Conservation (phyloP, 2,329 filamentous ascomycete species). For the Capronia epimyces region DNA sequence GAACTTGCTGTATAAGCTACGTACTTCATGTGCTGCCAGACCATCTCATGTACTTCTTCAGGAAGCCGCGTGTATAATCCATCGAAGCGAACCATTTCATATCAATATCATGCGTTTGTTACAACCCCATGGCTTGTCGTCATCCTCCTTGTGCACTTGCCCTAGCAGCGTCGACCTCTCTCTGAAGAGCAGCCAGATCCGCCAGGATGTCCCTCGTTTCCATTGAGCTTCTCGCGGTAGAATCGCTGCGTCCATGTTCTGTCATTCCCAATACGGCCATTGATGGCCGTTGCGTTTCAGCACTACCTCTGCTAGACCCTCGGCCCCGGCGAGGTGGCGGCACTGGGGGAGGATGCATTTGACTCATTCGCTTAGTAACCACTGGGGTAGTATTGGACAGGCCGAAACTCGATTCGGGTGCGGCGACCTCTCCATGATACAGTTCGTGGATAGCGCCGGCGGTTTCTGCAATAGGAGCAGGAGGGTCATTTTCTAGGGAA, state of each 20-base stretch:
- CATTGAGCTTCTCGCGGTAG: not conserved
- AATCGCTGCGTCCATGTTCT: constrained; percentile 2
- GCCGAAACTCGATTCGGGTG: constrained; percentile 1
- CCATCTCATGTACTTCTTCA: too few species aligned
- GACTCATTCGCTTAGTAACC: constrained; percentile 16
- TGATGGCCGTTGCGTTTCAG: constrained; percentile 28
- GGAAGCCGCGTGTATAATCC: too few species aligned
- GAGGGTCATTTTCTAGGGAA: constrained; percentile 21
- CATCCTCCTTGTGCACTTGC: constrained; percentile 30
- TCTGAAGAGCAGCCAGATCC: constrained; percentile 65
- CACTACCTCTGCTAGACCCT: constrained; percentile 39
- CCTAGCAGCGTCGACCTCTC: constrained; percentile 66
- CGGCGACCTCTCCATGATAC: not conserved
- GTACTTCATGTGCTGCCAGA: too few species aligned
- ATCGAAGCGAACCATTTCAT: too few species aligned
- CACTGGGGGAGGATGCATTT: constrained; percentile 38
- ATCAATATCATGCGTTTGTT: not conserved
- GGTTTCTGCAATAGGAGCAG: constrained; percentile 9
- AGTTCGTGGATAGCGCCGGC: not conserved
- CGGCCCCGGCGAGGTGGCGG: constrained; percentile 46
- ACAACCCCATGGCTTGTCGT: not conserved
- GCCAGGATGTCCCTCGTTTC: constrained; percentile 59
- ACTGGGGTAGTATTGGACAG: constrained; percentile 6
- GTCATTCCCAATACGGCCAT: constrained; percentile 18
- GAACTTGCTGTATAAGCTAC: too few species aligned